phyloP scores from a whole-genome alignment of 306 rosid genomes.

The Cucurbita pepo region DNA sequence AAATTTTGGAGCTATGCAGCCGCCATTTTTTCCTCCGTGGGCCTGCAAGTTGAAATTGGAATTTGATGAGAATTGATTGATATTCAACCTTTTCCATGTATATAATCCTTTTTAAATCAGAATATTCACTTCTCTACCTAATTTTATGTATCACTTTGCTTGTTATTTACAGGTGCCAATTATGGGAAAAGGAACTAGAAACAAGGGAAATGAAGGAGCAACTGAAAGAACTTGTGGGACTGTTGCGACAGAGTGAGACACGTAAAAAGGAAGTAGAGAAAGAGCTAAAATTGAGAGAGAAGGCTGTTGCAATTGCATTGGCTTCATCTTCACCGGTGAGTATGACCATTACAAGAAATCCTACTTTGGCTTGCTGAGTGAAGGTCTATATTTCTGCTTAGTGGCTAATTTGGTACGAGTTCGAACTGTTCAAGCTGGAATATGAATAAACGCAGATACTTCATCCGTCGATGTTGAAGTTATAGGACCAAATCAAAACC shows the following conservation, averaged over 20 bases:
- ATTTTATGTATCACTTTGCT: not conserved
- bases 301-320: slow-evolving; percentile 48
- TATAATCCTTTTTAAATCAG: not conserved
- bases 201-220: slow-evolving; percentile 96
- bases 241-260: slow-evolving; percentile 89
- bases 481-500: not conserved
- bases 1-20: not conserved
- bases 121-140: not conserved
- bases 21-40: not conserved
- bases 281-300: slow-evolving; percentile 86
- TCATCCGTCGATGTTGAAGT: not conserved
- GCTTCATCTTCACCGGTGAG: slow-evolving; percentile 72
- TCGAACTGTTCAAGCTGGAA: not conserved
- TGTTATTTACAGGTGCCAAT: slow-evolving; percentile 55
- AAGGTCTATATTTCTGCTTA: not conserved
- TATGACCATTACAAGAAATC: not conserved
- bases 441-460: not conserved
- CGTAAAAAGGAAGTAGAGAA: slow-evolving; percentile 87
- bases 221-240: slow-evolving; percentile 85
- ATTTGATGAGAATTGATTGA: not conserved
- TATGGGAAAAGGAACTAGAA: slow-evolving; percentile 93
- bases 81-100: not conserved
- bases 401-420: not conserved
- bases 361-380: not conserved
- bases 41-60: not conserved